Conservation (phyloP, 352 stramenopile genomes). For the Aphanomyces cochlioides region DNA sequence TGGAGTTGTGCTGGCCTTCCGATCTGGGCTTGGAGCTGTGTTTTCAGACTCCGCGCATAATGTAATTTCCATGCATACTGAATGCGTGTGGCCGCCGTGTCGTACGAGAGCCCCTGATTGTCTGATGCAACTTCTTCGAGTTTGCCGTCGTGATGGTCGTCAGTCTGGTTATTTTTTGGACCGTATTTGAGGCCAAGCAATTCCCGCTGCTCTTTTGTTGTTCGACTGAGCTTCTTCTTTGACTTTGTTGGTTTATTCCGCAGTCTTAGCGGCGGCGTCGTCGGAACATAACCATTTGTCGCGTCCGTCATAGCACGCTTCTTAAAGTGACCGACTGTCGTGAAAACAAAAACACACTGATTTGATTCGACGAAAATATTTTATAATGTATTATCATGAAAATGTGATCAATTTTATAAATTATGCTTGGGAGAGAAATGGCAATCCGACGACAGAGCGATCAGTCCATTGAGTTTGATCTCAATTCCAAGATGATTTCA, state of each 20-base stretch:
- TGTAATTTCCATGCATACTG: conserved; percentile 18
- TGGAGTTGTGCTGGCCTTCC: conserved; percentile 23
- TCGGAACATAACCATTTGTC: conserved; percentile 10
- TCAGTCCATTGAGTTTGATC: too few species aligned
- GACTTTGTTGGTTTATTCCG: conserved; percentile 9
- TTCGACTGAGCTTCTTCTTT: conserved; percentile 27
- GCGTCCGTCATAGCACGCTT: not conserved
- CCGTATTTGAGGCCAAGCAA: not conserved
- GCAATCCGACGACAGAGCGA: too few species aligned
- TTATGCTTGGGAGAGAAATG: too few species aligned
- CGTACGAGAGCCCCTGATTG: not conserved
- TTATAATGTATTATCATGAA: too few species aligned
- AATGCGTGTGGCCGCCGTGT: conserved; percentile 5
- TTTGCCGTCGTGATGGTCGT: not conserved
- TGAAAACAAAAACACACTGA: too few species aligned
- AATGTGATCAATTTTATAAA: too few species aligned
- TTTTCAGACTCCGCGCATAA: not conserved
- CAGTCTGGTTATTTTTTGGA: conserved; percentile 2
- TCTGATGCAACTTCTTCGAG: not conserved
- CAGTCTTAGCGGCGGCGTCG: conserved; percentile 12
- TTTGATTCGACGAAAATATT: too few species aligned
- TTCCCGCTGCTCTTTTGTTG: conserved; percentile 12
- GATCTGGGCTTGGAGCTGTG: conserved; percentile 19
- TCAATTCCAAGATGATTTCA: too few species aligned
- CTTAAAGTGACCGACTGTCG: too few species aligned